Base-by-base conservation (phyloP, 768 basidiomycete species). In the Pleurotus ostreatus region DNA sequence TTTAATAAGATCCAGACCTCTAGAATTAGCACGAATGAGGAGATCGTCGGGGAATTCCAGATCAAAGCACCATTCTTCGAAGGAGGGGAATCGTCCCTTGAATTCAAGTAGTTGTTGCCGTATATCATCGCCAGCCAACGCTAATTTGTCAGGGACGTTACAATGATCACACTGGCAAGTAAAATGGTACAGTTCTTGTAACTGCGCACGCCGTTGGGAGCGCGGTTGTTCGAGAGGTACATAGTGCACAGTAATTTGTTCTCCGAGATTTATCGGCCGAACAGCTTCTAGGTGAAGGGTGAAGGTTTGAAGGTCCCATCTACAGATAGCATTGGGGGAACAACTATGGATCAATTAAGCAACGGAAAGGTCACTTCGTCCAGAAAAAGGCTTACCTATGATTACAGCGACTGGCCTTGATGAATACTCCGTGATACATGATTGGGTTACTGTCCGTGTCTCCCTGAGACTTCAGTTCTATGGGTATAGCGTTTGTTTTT, bases 171-270 rank as follows among this genome's bases (percentile, higher is more conserved):
- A 77, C 11, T 16, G 37, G 57, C 75, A 77, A 6, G 65, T 55
- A 60, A 76, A 76, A 23, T 58, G 60, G 61, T 70, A 75, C 41
- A 51, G 51, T 2, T 45, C 34, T 4, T 55, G 59, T 1, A 76
- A 64, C 16, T 53, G 26, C 23, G 57, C 52, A 22, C 62, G 60
- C 7, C 70, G 67, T 16, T 60, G 58, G 7, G 57, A 46, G 20
- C 64, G 64, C 7, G 70, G 47, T 1, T 60, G 59, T 2, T 63
- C 58, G 1, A 66, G 64, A 1, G 68, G 44, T 18, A 69, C 63
- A 60, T 76, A 77, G 0, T 67, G 53, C 20, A 76, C 68, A 2
- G 73, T 73, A 55, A 77, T 72, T 60, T 77, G 74, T 22, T 73
- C 69, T 11, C 70, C 71, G 1, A 58, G 47, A 5, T 37, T 26